phyloP scores from a whole-genome alignment of 2,329 filamentous ascomycete genomes.

The Celoporthe dispersa region DNA sequence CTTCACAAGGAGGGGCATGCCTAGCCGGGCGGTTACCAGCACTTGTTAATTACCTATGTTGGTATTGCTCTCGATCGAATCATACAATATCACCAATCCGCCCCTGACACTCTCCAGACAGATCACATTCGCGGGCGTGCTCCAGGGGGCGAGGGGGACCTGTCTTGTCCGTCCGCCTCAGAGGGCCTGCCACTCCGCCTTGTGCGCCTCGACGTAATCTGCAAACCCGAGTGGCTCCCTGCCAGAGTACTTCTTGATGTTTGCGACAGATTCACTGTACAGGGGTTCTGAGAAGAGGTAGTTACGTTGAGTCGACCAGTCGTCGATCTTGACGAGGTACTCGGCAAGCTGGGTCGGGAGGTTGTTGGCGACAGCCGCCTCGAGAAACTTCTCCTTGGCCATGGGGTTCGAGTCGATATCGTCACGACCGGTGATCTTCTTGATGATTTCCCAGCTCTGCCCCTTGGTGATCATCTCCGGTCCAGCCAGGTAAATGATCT shows the following conservation, averaged over 20 bases:
- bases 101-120: background rate
- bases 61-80: background rate
- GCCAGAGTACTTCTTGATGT: constrained; percentile 26
- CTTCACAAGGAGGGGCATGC: background rate
- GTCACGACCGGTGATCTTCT: constrained; percentile 37
- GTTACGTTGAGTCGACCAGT: background rate
- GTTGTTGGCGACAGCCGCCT: background rate
- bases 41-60: background rate
- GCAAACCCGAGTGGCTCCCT: constrained; percentile 20
- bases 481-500: constrained; percentile 43
- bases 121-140: background rate
- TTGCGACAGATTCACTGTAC: constrained; percentile 5
- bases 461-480: constrained; percentile 39
- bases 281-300: background rate
- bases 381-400: constrained; percentile 12
- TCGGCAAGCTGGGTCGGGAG: background rate
- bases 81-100: background rate
- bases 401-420: constrained; percentile 31
- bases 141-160: background rate
- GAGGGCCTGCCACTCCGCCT: constrained; percentile 23
- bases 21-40: too few species aligned
- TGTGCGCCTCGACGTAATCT: constrained; percentile 24
- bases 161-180: background rate
- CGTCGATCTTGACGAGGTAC: background rate
- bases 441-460: constrained; percentile 38